Percentiles rank a stretch among this genome's conserved stretches.
Evolutionary conservation across 106 monocot species (phyloP).

Genomic region (Dendrobium officinale): DNA sequence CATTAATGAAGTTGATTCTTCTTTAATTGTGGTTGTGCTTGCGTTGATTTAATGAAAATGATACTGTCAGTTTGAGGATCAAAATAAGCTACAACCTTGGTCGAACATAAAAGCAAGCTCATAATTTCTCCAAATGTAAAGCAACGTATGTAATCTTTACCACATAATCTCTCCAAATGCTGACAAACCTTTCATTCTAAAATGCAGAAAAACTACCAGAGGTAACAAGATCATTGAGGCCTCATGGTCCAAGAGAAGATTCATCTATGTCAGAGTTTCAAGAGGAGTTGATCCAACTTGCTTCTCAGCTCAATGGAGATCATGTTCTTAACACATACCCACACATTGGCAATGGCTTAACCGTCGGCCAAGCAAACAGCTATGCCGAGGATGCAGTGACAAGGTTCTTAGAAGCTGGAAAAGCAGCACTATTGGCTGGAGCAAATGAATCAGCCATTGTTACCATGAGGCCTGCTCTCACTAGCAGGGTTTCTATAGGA

Average conservation of each 20-base stretch:
- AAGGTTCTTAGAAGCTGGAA: slow-evolving; percentile 90
- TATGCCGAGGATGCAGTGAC: slow-evolving; percentile 96
- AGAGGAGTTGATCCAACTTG: slow-evolving; percentile 87
- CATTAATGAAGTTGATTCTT: no score
- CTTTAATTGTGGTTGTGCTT: no score
- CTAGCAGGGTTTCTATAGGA: slow-evolving; percentile 44
- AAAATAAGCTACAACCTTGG: no score
- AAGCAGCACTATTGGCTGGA: slow-evolving; percentile 68
- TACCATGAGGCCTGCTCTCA: slow-evolving; percentile 77
- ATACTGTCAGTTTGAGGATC: no score
- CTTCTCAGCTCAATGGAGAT: slow-evolving; percentile 90
- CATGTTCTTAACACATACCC: slow-evolving; percentile 86
- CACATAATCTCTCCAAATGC: no score
- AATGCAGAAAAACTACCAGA: slow-evolving; percentile 78
- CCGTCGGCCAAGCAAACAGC: slow-evolving; percentile 58
- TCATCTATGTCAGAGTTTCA: slow-evolving; percentile 69
- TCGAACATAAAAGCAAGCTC: no score
- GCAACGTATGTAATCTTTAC: no score
- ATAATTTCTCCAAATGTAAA: no score
- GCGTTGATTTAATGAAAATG: no score
- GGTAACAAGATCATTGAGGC: slow-evolving; percentile 58
- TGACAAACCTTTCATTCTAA: no score
- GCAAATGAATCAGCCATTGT: slow-evolving; percentile 84
- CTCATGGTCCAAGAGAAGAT: slow-evolving; percentile 70
- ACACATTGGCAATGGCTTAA: slow-evolving; percentile 72